phyloP scores from a whole-genome alignment of 768 basidiomycete genomes.

The Mycena floridula region DNA sequence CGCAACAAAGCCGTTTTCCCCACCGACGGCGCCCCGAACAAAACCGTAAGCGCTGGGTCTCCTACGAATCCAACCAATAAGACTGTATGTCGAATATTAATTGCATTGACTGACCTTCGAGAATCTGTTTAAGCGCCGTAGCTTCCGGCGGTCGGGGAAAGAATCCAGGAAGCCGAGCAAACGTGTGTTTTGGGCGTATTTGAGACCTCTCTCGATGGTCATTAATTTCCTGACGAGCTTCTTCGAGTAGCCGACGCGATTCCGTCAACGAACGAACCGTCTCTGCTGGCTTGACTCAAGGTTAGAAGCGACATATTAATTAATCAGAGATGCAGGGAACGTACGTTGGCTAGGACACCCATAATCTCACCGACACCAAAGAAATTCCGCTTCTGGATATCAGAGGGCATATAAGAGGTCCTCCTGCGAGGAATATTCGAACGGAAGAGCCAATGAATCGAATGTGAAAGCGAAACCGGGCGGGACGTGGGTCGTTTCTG shows the following conservation, averaged over 20 bases:
- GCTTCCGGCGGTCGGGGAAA: slow-evolving; percentile 64
- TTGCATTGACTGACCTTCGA: slow-evolving; percentile 44
- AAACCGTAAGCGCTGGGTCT: slow-evolving; percentile 76
- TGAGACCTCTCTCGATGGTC: slow-evolving; percentile 64
- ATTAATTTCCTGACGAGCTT: slow-evolving; percentile 68
- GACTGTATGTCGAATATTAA: not conserved
- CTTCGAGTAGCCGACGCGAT: slow-evolving; percentile 68
- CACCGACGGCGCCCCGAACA: slow-evolving; percentile 76
- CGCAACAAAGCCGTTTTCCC: slow-evolving; percentile 78
- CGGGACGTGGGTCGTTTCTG: no score
- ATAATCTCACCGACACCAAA: slow-evolving; percentile 80
- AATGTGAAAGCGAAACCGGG: no score
- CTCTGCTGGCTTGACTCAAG: slow-evolving; percentile 66
- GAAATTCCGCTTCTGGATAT: slow-evolving; percentile 62
- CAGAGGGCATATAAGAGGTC: slow-evolving; percentile 51
- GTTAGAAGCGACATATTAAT: no score
- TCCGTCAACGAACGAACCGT: slow-evolving; percentile 77
- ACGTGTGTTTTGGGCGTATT: slow-evolving; percentile 68
- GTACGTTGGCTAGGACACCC: slow-evolving; percentile 67
- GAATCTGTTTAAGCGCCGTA: slow-evolving; percentile 53
- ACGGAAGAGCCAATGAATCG: slow-evolving; percentile 71
- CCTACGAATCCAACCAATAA: slow-evolving; percentile 8
- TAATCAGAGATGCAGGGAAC: slow-evolving; percentile 16
- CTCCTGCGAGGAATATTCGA: slow-evolving; percentile 66
- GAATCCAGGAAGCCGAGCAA: slow-evolving; percentile 71